Evolutionary conservation across 257 asterid genomes (phyloP), one percentile per base, ranked within the genome.

Genomic region (Buddleja alternifolia): DNA sequence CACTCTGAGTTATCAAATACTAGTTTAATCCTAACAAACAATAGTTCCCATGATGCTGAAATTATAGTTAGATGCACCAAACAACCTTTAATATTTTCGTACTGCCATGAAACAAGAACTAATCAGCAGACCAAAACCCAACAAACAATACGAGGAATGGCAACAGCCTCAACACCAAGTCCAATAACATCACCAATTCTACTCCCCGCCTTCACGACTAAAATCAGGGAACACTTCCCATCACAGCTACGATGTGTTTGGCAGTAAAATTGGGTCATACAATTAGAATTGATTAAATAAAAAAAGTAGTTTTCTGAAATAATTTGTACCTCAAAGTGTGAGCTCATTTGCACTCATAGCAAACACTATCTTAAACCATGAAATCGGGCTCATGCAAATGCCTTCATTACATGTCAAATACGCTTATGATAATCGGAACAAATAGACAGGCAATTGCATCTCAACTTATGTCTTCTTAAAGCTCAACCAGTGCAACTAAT

Each of bases 91-190:
- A 54, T 24, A 39, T 25, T 25, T 14, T 11, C 61, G 19, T 55
- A 14, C 55, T 45, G n/a, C 62, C 44, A 52, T 44, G 36, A 53
- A 54, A n/a, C 60, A 53, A 34, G 16, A 36, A 63, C 59, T 10
- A 45, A 46, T 56, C 53, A 10, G 61, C 41, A 61, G 58, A 50
- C 29, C 0, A 12, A 20, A 48, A 25, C n/a, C 65, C 20, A 34
- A 53, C 19, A 44, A 36, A 21, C 34, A 71, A 11, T 7, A 6
- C 8, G 11, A 24, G 12, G 45, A 10, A 52, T 39, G 24, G 12
- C 16, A 36, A 41, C 57, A 61, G 37, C 21, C 21, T 32, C 4
- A 57, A 8, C 50, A 17, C 16, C 42, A 55, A 32, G 40, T 4
- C 16, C 25, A 44, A 25, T n/a, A 56, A 29, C 58, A 68, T 8